Evolutionary conservation across 2,329 filamentous ascomycete genomes (phyloP).

Genomic region (Aspergillus ustus): DNA sequence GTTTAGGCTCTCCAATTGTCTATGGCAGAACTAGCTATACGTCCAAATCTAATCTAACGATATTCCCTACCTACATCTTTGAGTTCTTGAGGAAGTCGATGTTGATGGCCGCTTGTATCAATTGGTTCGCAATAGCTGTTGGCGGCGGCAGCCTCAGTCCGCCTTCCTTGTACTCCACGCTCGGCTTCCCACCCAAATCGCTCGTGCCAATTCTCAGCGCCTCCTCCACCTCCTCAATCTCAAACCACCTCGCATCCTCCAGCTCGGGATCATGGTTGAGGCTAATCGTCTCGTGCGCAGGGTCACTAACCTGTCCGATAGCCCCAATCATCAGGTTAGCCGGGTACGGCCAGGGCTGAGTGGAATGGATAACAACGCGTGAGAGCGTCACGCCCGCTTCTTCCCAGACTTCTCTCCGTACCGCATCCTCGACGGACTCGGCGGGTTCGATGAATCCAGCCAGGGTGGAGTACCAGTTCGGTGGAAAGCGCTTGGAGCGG

Average conservation of each 20-base stretch:
- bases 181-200: constrained; percentile 67
- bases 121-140: constrained; percentile 90
- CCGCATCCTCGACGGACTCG: constrained; percentile 83
- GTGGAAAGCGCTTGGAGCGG: constrained; percentile 80
- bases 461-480: constrained; percentile 85
- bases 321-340: constrained; percentile 85
- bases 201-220: constrained; percentile 72
- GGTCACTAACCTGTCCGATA: constrained; percentile 78
- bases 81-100: constrained; percentile 70
- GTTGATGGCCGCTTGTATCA: constrained; percentile 78
- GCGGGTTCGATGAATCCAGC: constrained; percentile 85
- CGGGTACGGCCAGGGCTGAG: constrained; percentile 87
- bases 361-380: constrained; percentile 78
- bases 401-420: constrained; percentile 83
- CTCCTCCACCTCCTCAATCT: constrained; percentile 76
- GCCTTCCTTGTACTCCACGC: constrained; percentile 74
- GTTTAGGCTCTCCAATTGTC: constrained; percentile 2
- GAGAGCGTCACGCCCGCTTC: constrained; percentile 78
- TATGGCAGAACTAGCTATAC: constrained; percentile 2
- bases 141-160: constrained; percentile 77
- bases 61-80: constrained; percentile 36
- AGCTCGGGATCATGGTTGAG: constrained; percentile 89
- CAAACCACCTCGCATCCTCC: constrained; percentile 87
- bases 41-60: background rate
- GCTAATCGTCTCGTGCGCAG: constrained; percentile 77